phyloP scores from a whole-genome alignment of 1,284 basidiomycete species.

The Clitocybe nebularis region DNA sequence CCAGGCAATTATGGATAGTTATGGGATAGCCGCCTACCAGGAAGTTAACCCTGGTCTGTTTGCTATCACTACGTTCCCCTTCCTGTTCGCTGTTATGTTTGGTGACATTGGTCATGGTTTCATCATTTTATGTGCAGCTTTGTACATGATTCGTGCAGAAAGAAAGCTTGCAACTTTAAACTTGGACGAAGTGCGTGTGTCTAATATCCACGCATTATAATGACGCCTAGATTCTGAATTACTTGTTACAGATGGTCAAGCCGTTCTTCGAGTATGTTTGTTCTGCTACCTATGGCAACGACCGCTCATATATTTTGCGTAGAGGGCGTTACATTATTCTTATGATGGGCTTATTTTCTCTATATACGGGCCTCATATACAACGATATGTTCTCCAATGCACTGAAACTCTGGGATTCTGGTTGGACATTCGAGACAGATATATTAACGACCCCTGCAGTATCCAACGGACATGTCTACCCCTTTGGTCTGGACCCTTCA shows the following conservation, averaged over 20 bases:
- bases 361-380: constrained; percentile 97
- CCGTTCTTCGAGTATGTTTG: constrained; percentile 92
- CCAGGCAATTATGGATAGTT: constrained; percentile 98
- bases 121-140: constrained; percentile 76
- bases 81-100: constrained; percentile 99
- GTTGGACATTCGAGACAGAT: constrained; percentile 75
- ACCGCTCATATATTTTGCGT: too few relatives aligned
- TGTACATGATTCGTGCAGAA: constrained; percentile 86
- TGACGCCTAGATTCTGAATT: too few relatives aligned
- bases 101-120: constrained; percentile 97
- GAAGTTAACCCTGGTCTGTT: constrained; percentile 98
- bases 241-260: constrained; percentile 75
- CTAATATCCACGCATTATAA: not conserved
- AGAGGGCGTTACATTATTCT: constrained; percentile 98
- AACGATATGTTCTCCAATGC: constrained; percentile 99
- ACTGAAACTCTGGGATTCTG: constrained; percentile 85
- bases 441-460: constrained; percentile 46
- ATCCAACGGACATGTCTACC: constrained; percentile 72
- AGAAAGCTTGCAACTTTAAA: constrained; percentile 73
- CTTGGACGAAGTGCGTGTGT: constrained; percentile 69
- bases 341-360: constrained; percentile 93
- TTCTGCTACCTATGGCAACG: too few relatives aligned
- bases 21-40: constrained; percentile 93
- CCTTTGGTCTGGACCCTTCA: constrained; percentile 91
- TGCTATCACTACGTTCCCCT: constrained; percentile 94